phyloP scores from a whole-genome alignment of 306 rosid genomes.

The Adenanthera pavonina region DNA sequence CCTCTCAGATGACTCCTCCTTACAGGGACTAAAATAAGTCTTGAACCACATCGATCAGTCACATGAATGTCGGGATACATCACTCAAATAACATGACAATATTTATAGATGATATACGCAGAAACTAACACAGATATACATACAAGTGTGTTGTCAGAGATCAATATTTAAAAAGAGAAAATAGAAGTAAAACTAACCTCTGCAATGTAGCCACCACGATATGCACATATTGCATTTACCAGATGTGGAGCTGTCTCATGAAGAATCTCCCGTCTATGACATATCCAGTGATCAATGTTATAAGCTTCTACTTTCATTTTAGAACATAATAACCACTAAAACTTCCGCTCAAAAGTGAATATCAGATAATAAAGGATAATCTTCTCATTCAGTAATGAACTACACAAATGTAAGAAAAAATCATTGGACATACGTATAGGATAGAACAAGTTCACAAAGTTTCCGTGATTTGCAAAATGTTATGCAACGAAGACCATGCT shows the following conservation, averaged over 20 bases:
- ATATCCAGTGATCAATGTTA: slow-evolving; percentile 39
- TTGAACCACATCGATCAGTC: background rate
- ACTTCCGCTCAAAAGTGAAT: slow-evolving; percentile 31
- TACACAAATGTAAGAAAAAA: slow-evolving; percentile 38
- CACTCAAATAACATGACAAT: background rate
- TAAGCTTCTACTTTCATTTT: slow-evolving; percentile 30
- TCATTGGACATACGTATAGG: slow-evolving; percentile 74
- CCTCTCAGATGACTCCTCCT: slow-evolving; percentile 18
- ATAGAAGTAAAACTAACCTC: slow-evolving; percentile 52
- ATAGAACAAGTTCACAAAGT: slow-evolving; percentile 87
- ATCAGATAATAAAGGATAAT: slow-evolving; percentile 34
- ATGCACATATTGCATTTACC: slow-evolving; percentile 70
- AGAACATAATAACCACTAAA: slow-evolving; percentile 21
- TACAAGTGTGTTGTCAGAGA: background rate
- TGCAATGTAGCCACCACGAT: slow-evolving; percentile 93
- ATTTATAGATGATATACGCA: slow-evolving; percentile 2
- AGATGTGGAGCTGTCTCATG: slow-evolving; percentile 75
- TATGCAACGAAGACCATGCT: slow-evolving; percentile 96
- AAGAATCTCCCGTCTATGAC: slow-evolving; percentile 85
- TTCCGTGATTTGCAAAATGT: slow-evolving; percentile 89
- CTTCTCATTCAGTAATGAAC: slow-evolving; percentile 34
- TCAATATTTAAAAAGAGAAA: background rate
- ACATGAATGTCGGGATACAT: slow-evolving; percentile 8
- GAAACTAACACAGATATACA: background rate
- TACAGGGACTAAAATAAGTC: background rate